phyloP scores from a whole-genome alignment of 768 basidiomycete species.

The Steccherinum ochraceum region DNA sequence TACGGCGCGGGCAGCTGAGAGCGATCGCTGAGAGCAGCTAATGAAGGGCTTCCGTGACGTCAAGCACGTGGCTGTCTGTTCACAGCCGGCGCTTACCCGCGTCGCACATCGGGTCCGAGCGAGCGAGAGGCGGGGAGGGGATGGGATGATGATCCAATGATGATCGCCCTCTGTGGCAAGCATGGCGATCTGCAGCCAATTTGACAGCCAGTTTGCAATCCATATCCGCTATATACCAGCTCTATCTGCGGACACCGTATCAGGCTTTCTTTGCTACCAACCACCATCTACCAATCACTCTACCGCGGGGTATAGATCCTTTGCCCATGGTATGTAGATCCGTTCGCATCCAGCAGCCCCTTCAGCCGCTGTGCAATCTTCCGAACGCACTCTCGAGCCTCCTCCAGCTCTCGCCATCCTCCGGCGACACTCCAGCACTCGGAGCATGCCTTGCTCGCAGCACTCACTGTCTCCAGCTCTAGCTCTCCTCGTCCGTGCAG shows the following conservation, averaged over 20 bases:
- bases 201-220: too few relatives aligned
- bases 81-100: too few relatives aligned
- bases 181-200: too few relatives aligned
- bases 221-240: too few relatives aligned
- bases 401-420: constrained; percentile 62
- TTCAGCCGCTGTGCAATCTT: constrained; percentile 58
- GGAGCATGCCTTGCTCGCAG: constrained; percentile 63
- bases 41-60: neutral
- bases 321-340: constrained; percentile 33
- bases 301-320: constrained; percentile 29
- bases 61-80: neutral
- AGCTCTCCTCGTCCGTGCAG: constrained; percentile 62
- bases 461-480: constrained; percentile 71
- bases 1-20: neutral
- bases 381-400: constrained; percentile 55
- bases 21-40: neutral
- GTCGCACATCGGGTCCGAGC: too few relatives aligned
- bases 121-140: too few relatives aligned
- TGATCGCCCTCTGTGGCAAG: too few relatives aligned
- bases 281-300: neutral
- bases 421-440: constrained; percentile 77
- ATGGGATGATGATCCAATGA: too few relatives aligned
- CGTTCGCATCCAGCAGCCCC: constrained; percentile 47
- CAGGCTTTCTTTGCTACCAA: neutral
- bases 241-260: too few relatives aligned